Conservation (phyloP, 179 eudicot genomes). For the Amaranthus tricolor region DNA sequence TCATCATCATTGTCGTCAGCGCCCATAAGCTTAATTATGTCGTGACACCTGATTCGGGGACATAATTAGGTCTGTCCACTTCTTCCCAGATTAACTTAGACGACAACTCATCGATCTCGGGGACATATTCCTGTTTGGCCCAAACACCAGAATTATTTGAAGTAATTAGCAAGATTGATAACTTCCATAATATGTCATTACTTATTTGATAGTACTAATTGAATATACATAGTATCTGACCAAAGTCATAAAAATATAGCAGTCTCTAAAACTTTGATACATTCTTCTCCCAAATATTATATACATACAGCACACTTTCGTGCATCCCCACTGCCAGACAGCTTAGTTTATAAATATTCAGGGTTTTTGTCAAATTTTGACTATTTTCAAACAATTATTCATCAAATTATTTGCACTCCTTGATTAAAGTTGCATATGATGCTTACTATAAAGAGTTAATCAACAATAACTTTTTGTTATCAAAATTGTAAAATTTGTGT, state of each 20-base stretch:
- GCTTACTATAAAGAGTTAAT: no score
- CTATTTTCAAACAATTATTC: background rate
- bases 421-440: no score
- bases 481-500: no score
- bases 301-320: conserved; percentile 9
- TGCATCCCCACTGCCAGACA: conserved; percentile 21
- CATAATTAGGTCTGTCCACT: conserved; percentile 55
- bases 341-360: conserved; percentile 8
- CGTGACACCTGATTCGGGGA: conserved; percentile 47
- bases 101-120: conserved; percentile 68
- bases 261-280: conserved; percentile 8
- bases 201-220: background rate
- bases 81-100: conserved; percentile 87
- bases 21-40: conserved; percentile 29
- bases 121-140: conserved; percentile 64
- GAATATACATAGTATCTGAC: background rate
- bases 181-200: background rate
- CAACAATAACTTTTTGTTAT: no score
- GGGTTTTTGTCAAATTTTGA: background rate
- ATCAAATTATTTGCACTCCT: no score
- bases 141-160: conserved; percentile 6
- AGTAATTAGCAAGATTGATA: conserved; percentile 16
- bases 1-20: conserved; percentile 6
- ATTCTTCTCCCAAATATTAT: conserved; percentile 10
- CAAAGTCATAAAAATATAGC: background rate